Conservation (phyloP, 768 basidiomycete species). For the Clitopilus passeckerianus region DNA sequence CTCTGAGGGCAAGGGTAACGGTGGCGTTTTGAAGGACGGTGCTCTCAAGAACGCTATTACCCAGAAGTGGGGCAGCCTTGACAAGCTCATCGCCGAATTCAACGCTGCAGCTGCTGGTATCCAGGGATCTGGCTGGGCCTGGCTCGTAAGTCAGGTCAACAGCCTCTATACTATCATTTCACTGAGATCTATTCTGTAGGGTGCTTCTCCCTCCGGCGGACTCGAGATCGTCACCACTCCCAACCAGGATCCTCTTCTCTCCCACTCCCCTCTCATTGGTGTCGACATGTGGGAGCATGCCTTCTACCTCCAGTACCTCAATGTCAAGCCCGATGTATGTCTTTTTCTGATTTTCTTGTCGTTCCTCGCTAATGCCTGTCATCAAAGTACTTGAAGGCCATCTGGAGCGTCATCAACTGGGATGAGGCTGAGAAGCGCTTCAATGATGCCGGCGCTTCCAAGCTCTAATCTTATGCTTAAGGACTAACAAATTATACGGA, state of each 20-base stretch:
- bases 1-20: constrained; percentile 47
- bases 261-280: constrained; percentile 78
- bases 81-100: constrained; percentile 72
- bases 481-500: not conserved
- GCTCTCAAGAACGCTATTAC: constrained; percentile 64
- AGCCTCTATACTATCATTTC: not conserved
- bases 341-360: not conserved
- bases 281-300: constrained; percentile 97
- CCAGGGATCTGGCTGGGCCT: constrained; percentile 95
- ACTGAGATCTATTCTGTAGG: constrained; percentile 34
- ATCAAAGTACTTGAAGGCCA: constrained; percentile 74
- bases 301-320: constrained; percentile 95
- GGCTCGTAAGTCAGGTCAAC: constrained; percentile 64
- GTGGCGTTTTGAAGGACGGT: constrained; percentile 57
- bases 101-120: constrained; percentile 82
- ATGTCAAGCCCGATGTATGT: constrained; percentile 89
- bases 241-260: constrained; percentile 91
- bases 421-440: constrained; percentile 68
- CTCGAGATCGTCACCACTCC: constrained; percentile 89
- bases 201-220: constrained; percentile 53
- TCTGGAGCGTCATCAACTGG: constrained; percentile 91
- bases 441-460: constrained; percentile 18
- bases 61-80: constrained; percentile 62
- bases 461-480: constrained; percentile 12
- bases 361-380: constrained; percentile 1